Evolutionary conservation across 768 basidiomycete species (phyloP).

Genomic region (Hygrocybe punicea): DNA sequence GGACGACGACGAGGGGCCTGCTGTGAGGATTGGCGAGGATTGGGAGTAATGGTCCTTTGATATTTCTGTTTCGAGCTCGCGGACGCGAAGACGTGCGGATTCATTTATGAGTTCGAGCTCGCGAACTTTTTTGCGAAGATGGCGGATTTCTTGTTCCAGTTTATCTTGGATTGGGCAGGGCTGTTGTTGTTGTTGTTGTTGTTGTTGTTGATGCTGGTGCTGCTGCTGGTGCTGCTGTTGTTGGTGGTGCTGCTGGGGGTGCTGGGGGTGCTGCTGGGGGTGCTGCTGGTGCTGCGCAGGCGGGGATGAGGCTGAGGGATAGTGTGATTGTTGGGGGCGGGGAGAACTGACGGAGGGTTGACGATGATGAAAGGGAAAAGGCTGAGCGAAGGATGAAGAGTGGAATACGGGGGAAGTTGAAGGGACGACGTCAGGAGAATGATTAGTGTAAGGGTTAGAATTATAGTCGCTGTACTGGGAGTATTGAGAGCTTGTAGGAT

Average conservation of each 20-base stretch:
- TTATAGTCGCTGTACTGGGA: constrained; percentile 24
- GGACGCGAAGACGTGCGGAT: constrained; percentile 45
- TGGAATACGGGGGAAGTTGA: constrained; percentile 33
- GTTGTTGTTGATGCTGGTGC: constrained; percentile 15
- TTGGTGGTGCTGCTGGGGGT: constrained; percentile 1
- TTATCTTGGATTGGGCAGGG: constrained; percentile 18
- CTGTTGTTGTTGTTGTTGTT: constrained; percentile 19
- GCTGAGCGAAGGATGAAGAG: constrained; percentile 24
- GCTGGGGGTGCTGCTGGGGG: constrained; percentile 10
- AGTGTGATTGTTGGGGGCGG: neutral
- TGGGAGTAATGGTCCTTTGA: constrained; percentile 17
- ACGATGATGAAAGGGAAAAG: constrained; percentile 1
- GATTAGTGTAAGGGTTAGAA: constrained; percentile 29
- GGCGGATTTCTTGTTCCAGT: constrained; percentile 50
- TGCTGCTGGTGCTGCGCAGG: constrained; percentile 14
- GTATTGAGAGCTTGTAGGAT: neutral
- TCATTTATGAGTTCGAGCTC: constrained; percentile 64
- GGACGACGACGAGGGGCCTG: constrained; percentile 22
- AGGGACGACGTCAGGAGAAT: constrained; percentile 42
- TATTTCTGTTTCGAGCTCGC: constrained; percentile 45
- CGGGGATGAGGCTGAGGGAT: neutral
- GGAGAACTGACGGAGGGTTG: neutral
- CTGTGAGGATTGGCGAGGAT: constrained; percentile 10
- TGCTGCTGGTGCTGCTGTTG: constrained; percentile 18
- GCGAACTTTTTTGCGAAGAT: constrained; percentile 54